Percentiles rank a stretch among this genome's conserved stretches.
These are phyloP conservation scores for Pythium coloratum DNA, from an alignment of 352 stramenopile genomes.

Conservation along the genomic window DNA sequence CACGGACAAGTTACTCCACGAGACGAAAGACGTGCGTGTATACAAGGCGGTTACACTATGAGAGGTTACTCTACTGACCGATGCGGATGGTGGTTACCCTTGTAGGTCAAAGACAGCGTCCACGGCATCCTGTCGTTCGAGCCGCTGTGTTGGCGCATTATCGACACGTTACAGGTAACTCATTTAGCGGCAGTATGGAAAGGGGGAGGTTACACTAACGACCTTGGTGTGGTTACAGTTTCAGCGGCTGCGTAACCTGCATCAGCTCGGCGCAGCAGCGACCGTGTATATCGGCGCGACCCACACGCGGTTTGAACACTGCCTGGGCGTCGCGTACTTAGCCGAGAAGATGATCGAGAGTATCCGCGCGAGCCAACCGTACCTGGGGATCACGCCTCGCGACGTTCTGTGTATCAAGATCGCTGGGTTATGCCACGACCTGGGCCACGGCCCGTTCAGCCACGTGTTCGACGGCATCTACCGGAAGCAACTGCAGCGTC, in stretches of 20 bases:
- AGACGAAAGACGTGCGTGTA: slow-evolving; percentile 40
- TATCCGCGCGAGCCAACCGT: slow-evolving; percentile 83
- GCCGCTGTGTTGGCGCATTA: slow-evolving; percentile 80
- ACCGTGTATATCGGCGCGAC: slow-evolving; percentile 89
- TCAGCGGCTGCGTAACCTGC: slow-evolving; percentile 93
- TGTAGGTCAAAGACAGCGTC: slow-evolving; percentile 79
- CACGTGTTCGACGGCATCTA: slow-evolving; percentile 83
- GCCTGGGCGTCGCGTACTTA: slow-evolving; percentile 94
- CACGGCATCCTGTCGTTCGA: slow-evolving; percentile 79
- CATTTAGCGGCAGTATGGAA: too few relatives aligned
- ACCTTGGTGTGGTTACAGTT: slow-evolving; percentile 53
- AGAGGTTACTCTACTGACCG: neutral
- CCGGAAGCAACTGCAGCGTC: slow-evolving; percentile 47
- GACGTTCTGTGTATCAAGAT: slow-evolving; percentile 81
- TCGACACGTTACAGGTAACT: slow-evolving; percentile 65
- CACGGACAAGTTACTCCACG: slow-evolving; percentile 30
- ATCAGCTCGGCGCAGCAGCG: slow-evolving; percentile 91
- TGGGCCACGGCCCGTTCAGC: slow-evolving; percentile 81
- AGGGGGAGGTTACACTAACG: neutral
- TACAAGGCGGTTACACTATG: neutral
- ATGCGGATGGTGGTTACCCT: neutral
- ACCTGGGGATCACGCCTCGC: slow-evolving; percentile 80
- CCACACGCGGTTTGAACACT: slow-evolving; percentile 84
- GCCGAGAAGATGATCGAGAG: slow-evolving; percentile 85
- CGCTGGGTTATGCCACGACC: slow-evolving; percentile 76